A percentile compares a stretch with the other conserved stretches of the same genome.
Evolutionary conservation across 345 rosid genomes (phyloP).

Genomic region (Corymbia maculata): DNA sequence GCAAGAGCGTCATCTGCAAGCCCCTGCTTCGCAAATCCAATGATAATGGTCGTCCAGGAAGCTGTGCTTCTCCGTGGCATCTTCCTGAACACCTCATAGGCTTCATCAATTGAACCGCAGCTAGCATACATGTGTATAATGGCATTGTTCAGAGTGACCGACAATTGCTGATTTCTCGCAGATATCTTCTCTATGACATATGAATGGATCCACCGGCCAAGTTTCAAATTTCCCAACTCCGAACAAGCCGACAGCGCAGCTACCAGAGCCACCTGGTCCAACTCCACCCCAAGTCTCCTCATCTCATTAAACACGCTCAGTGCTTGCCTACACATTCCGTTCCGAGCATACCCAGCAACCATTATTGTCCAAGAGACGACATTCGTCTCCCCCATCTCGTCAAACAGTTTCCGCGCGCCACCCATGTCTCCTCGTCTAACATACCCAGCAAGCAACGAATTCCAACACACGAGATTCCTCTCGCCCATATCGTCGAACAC

Average conservation of each 20-base stretch:
- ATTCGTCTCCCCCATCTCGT: constrained; percentile 43
- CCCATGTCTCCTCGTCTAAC: constrained; percentile 47
- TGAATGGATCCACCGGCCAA: constrained; percentile 53
- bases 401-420: constrained; percentile 37
- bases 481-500: constrained; percentile 24
- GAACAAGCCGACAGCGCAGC: constrained; percentile 57
- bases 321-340: constrained; percentile 39
- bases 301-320: constrained; percentile 37
- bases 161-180: constrained; percentile 24
- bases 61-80: constrained; percentile 41
- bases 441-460: constrained; percentile 48
- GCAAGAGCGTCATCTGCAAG: constrained; percentile 33
- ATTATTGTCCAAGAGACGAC: constrained; percentile 48
- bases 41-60: constrained; percentile 52
- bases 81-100: constrained; percentile 39
- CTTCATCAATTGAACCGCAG: constrained; percentile 42
- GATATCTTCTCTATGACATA: constrained; percentile 28
- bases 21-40: constrained; percentile 55
- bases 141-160: constrained; percentile 43
- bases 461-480: constrained; percentile 47
- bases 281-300: constrained; percentile 39
- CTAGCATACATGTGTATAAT: constrained; percentile 55
- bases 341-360: constrained; percentile 41
- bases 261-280: constrained; percentile 41
- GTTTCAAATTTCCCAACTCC: constrained; percentile 50